phyloP scores from a whole-genome alignment of 2,329 filamentous ascomycete genomes.

The Penicillium sp. region DNA sequence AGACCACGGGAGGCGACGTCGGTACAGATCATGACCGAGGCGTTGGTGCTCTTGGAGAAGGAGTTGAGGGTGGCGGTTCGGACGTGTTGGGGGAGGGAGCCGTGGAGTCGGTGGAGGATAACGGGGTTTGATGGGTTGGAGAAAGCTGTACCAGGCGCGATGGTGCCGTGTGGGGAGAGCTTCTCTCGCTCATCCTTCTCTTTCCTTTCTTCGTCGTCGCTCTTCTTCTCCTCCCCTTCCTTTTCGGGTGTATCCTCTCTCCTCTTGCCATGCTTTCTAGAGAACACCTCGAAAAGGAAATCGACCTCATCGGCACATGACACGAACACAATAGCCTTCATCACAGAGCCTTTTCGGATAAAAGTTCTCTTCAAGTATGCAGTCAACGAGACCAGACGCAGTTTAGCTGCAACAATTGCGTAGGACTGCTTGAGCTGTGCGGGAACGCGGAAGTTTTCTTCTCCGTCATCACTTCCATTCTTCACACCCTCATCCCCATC shows the following conservation, averaged over 20 bases:
- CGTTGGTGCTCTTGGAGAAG: conserved; percentile 70
- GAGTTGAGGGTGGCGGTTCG: conserved; percentile 81
- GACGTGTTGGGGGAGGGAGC: conserved; percentile 81
- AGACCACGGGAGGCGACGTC: conserved; percentile 95
- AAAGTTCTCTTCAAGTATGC: conserved; percentile 84
- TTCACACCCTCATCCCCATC: conserved; percentile 55
- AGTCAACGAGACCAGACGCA: conserved; percentile 83
- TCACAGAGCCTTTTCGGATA: conserved; percentile 81
- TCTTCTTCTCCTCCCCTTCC: conserved; percentile 23
- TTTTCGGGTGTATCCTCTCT: conserved; percentile 18
- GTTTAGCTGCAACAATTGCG: conserved; percentile 80
- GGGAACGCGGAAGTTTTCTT: conserved; percentile 71
- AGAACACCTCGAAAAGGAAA: conserved; percentile 88
- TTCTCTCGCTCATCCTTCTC: conserved; percentile 25
- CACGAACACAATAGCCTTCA: conserved; percentile 96
- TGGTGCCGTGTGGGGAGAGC: conserved; percentile 41
- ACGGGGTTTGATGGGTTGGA: conserved; percentile 75
- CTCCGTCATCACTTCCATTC: conserved; percentile 47
- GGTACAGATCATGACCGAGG: conserved; percentile 84
- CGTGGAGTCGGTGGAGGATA: conserved; percentile 83
- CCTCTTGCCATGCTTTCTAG: conserved; percentile 36
- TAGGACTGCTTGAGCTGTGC: conserved; percentile 93
- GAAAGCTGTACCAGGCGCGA: conserved; percentile 64
- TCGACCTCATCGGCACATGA: conserved; percentile 96
- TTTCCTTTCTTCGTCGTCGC: conserved; percentile 22